Conservation (phyloP, 129 eudicot species). For the Flaveria linearis region DNA sequence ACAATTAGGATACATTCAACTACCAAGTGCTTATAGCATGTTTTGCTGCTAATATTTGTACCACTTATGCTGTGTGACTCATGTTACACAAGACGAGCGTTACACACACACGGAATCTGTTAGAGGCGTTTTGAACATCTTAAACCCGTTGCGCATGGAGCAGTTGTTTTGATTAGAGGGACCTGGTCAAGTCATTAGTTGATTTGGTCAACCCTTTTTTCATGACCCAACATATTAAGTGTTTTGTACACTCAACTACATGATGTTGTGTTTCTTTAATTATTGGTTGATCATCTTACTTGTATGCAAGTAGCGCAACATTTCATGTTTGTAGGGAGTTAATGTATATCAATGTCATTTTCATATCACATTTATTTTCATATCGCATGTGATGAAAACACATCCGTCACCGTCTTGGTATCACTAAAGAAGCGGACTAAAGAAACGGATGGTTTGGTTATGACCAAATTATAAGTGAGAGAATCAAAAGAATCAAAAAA, state of each 20-base stretch:
- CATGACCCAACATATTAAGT: not conserved
- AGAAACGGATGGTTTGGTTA: not conserved
- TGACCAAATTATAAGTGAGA: not conserved
- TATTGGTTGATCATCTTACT: not conserved
- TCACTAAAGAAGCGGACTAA: not conserved
- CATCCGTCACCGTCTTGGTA: not conserved
- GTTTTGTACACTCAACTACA: constrained; percentile 8
- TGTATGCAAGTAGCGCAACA: not conserved
- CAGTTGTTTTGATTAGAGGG: not conserved
- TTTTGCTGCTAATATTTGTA: not conserved
- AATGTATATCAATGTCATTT: not conserved
- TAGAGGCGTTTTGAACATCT: not conserved
- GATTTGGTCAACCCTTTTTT: not conserved
- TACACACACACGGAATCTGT: not conserved
- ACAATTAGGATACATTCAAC: constrained; percentile 13
- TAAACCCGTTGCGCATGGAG: not conserved
- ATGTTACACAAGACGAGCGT: not conserved
- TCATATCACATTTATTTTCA: not conserved
- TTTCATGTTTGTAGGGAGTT: not conserved
- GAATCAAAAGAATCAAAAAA: not conserved
- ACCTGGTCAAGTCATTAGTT: not conserved
- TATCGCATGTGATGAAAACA: not conserved
- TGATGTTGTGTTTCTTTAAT: not conserved
- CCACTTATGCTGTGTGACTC: constrained; percentile 16
- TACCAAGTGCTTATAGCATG: not conserved